Evolutionary conservation across 2,329 filamentous ascomycete species (phyloP).

Genomic region (Raffaelea arxii): DNA sequence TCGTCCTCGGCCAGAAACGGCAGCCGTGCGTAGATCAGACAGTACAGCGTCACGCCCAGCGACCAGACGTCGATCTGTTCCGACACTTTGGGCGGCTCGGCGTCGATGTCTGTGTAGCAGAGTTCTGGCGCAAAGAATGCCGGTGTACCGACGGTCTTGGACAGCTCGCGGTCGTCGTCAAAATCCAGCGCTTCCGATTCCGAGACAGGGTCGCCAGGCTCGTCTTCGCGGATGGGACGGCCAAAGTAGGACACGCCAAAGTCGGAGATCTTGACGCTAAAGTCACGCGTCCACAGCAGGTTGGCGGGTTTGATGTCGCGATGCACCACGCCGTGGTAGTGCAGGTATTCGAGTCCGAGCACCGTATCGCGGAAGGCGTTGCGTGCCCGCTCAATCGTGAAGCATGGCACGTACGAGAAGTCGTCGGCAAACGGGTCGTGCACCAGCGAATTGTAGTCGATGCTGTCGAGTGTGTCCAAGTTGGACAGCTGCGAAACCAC

Average conservation of each 20-base stretch:
- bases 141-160: constrained; percentile 94
- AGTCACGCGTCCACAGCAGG: constrained; percentile 73
- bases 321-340: constrained; percentile 77
- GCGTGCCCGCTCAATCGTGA: constrained; percentile 76
- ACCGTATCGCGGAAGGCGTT: constrained; percentile 87
- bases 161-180: constrained; percentile 90
- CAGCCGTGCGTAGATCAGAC: constrained; percentile 85
- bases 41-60: constrained; percentile 89
- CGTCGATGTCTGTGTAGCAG: constrained; percentile 73
- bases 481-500: constrained; percentile 61
- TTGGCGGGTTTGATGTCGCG: constrained; percentile 86
- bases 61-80: constrained; percentile 98
- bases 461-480: too few relatives aligned
- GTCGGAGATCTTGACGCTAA: constrained; percentile 93
- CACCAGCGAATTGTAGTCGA: constrained; percentile 46
- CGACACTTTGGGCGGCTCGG: constrained; percentile 66
- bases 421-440: constrained; percentile 72
- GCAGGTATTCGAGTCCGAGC: constrained; percentile 84
- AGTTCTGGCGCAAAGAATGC: constrained; percentile 96
- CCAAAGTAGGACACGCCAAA: constrained; percentile 98
- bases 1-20: constrained; percentile 90
- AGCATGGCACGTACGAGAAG: constrained; percentile 85
- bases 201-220: constrained; percentile 62
- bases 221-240: constrained; percentile 72
- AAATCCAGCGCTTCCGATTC: constrained; percentile 80